Evolutionary conservation across 768 basidiomycete genomes (phyloP).

Genomic region (Tulasnella calospora): DNA sequence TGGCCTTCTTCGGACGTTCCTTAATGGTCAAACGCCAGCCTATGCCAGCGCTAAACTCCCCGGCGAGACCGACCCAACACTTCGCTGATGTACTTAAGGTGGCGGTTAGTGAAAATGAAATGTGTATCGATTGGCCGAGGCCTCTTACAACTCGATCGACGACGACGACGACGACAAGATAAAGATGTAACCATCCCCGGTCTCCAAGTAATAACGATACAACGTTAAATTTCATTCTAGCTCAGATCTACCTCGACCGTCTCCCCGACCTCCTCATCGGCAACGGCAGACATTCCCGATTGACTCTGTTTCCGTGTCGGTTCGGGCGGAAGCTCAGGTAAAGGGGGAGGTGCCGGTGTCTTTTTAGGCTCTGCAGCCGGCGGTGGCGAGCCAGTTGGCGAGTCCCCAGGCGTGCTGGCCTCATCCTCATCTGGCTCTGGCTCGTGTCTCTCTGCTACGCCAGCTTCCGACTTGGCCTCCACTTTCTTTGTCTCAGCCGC

Average conservation of each 20-base stretch:
- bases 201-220: not conserved
- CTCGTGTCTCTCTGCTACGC: not conserved
- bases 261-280: slow-evolving; percentile 71
- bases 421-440: not conserved
- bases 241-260: slow-evolving; percentile 58
- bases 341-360: slow-evolving; percentile 50
- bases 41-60: not conserved
- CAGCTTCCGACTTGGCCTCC: not conserved
- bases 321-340: not conserved
- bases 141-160: not conserved
- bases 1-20: not conserved
- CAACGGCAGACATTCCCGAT: slow-evolving; percentile 45
- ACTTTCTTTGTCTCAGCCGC: slow-evolving; percentile 7
- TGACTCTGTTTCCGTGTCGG: slow-evolving; percentile 60
- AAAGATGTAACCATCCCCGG: not conserved
- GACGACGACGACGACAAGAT: not conserved
- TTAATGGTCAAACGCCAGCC: not conserved
- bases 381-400: slow-evolving; percentile 1
- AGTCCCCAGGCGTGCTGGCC: not conserved
- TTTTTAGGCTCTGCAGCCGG: slow-evolving; percentile 63
- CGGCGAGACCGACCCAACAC: not conserved
- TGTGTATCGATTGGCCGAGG: not conserved
- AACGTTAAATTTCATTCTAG: slow-evolving; percentile 14
- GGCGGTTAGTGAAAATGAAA: not conserved
- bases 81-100: not conserved